Base-by-base conservation (phyloP, 1,139 yeast genomes). In the Suhomyces wounanorum region DNA sequence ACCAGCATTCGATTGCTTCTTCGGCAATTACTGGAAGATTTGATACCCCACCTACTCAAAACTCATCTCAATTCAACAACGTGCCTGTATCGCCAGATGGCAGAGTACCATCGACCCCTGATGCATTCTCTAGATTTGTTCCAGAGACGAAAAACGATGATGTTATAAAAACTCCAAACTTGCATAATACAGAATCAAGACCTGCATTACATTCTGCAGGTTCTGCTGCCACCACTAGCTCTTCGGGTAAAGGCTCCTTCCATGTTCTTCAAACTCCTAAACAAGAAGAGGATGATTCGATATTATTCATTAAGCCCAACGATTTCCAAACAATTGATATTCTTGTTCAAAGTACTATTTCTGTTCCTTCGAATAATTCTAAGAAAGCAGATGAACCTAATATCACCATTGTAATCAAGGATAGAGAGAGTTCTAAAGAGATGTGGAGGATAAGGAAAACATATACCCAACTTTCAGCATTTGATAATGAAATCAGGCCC, bases 401-500 rank as follows among this genome's bases (percentile, higher is more conserved):
- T 21, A 77, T 85, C n/a, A 75, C 88, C 1, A 72, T 89, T 44
- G 78, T 85, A 1, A 79, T 86, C 3, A 71, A 77, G 31, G 94
- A 88, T 60, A 73, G 83, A 30, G 81, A 72, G 9, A 69, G 85
- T 1, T 75, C 72, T 30, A 84, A 84, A 58, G 89, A 84, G 60
- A 79, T 87, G 77, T 89, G 95, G 88, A 77, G 84, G 56, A 78
- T 87, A 48, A 70, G 84, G 28, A 89, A 90, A 61, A 72, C 84
- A 3, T 76, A 80, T 50, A 69, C 77, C 1, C 86, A 85, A 58
- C 66, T 89, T 26, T 56, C 69, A 8, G 74, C 76, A 13, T 75
- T 89, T 50, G 92, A 88, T 64, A 67, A 70, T 28, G 80, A 78
- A 46, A 70, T 87, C 8, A 70, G 88, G 50, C 78, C 82, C 4